Conservation (phyloP, 129 eudicot genomes). For the Scalesia atractyloides region DNA sequence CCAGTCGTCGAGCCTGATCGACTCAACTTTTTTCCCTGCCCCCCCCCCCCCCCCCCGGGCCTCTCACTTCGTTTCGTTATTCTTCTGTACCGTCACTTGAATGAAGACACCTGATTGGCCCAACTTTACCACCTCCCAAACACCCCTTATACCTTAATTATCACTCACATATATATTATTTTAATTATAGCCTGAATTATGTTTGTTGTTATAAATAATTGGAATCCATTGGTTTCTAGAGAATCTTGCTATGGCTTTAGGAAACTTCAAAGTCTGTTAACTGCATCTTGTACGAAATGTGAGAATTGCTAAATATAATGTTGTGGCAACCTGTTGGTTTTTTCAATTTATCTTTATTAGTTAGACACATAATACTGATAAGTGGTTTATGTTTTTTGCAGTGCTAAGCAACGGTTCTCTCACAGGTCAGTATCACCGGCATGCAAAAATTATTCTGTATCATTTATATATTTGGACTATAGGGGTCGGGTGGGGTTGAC, state of each 20-base stretch:
- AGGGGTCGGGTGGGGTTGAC: not conserved
- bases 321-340: not conserved
- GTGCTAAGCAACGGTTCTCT: constrained; percentile 63
- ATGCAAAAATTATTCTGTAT: constrained; percentile 1
- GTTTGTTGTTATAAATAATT: constrained; percentile 5
- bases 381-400: constrained; percentile 45
- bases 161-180: not conserved
- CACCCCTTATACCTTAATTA: not conserved
- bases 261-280: not conserved
- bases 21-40: too few relatives aligned
- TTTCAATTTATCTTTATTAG: not conserved
- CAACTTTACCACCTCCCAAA: too few relatives aligned
- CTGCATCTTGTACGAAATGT: not conserved
- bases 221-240: constrained; percentile 1
- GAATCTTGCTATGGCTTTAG: constrained; percentile 12
- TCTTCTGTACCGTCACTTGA: too few relatives aligned
- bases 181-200: not conserved
- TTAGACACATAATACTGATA: constrained; percentile 7
- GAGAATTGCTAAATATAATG: not conserved
- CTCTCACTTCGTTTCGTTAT: too few relatives aligned
- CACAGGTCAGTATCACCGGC: constrained; percentile 54
- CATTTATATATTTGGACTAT: not conserved
- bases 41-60: too few relatives aligned
- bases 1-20: too few relatives aligned
- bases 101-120: too few relatives aligned